Evolutionary conservation across 768 basidiomycete species (phyloP), one percentile per base, ranked within the genome.

Genomic region (Agrocybe praecox): DNA sequence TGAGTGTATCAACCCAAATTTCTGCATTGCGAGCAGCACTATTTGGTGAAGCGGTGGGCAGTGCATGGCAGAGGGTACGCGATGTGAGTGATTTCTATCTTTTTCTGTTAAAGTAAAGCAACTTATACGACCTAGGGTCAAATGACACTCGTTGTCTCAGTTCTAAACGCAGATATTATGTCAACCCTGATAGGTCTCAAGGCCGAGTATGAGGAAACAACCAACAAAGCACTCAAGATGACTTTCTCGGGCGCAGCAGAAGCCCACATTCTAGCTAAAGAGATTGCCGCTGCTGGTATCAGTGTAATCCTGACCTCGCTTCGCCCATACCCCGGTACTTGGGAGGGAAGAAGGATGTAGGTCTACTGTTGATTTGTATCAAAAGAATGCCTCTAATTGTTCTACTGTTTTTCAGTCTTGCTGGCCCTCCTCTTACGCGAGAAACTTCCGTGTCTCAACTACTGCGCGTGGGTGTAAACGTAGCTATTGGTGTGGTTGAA

Each of bases 271-370:
- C 71, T 96, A 21, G 93, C 92, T 1, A 76, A 83, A 49, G 81
- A 92, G 58, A 80, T 96, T 24, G 88, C 84, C 0, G 74, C 76
- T 23, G 86, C 89, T 2, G 74, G 79, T 11, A 75, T 94, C 40
- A 90, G 91, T 21, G 83, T 95, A 26, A 84, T 96, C 60, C 64
- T 92, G 24, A 70, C 77, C 3, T 87, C 88, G 1, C 74, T 85
- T 2, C 74, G 89, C 34, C 81, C 89, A 7, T 93, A 86, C 79
- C 92, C 92, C 0, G 59, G 63, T 11, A 60, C 67, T 6, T 95
- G 92, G 92, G 85, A 89, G 61, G 72, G 76, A 49, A 76, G 75
- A 47, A 73, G 88, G 46, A 82, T 87, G 84, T 85, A 55, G 54
- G 82, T 29, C 9, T 29, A 4, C 5, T 5, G 9, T 4, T 4